phyloP scores from a whole-genome alignment of 2,329 filamentous ascomycete genomes.

The Penicillium verrucosum region DNA sequence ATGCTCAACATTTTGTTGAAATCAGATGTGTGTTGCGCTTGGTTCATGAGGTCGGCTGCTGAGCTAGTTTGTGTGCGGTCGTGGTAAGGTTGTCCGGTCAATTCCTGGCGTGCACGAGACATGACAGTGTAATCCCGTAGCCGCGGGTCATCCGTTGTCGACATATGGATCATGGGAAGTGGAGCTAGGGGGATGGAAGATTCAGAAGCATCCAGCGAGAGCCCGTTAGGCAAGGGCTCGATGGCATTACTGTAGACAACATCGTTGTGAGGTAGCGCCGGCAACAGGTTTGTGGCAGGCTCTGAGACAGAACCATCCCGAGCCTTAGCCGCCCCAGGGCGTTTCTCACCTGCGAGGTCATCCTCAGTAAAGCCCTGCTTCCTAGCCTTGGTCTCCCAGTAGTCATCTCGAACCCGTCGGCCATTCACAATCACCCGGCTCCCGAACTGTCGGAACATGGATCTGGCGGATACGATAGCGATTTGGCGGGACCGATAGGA shows the following conservation, averaged over 20 bases:
- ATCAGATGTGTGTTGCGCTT: conserved; percentile 84
- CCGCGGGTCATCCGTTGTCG: conserved; percentile 71
- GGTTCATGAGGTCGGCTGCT: conserved; percentile 74
- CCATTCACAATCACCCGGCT: conserved; percentile 89
- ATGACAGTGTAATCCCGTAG: conserved; percentile 80
- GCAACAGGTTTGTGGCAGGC: conserved; percentile 54
- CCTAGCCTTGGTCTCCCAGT: conserved; percentile 95
- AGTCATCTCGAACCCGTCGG: conserved; percentile 89
- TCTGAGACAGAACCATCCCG: conserved; percentile 76
- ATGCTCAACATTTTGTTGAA: conserved; percentile 82
- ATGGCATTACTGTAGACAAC: conserved; percentile 83
- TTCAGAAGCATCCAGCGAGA: conserved; percentile 65
- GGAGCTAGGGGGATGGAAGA: conserved; percentile 63
- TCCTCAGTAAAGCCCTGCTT: conserved; percentile 99
- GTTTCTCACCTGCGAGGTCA: conserved; percentile 91
- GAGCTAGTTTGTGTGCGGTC: conserved; percentile 77
- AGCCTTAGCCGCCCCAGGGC: conserved; percentile 85
- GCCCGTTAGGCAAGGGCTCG: conserved; percentile 63
- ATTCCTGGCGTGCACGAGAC: conserved; percentile 81
- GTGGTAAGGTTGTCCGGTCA: conserved; percentile 81
- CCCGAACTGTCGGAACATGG: conserved; percentile 98
- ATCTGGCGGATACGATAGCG: conserved; percentile 92
- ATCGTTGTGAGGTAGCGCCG: conserved; percentile 72
- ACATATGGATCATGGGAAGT: conserved; percentile 79
- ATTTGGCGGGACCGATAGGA: conserved; percentile 98